Evolutionary conservation across 2,329 filamentous ascomycete species (phyloP), one percentile per base, ranked within the genome.

Genomic region (Cladosporium sp.): DNA sequence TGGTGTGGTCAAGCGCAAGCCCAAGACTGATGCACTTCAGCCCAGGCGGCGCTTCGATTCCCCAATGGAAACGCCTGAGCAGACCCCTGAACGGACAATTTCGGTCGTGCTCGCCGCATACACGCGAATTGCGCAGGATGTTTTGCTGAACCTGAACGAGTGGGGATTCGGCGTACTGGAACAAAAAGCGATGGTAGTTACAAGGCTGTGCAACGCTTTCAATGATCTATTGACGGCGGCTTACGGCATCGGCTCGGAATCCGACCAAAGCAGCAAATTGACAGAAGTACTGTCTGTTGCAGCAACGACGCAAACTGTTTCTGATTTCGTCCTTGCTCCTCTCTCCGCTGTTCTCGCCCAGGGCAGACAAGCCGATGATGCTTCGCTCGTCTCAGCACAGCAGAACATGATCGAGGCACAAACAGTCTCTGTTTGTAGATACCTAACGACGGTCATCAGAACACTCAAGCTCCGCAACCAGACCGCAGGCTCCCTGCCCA

Each of bases 141-240:
- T 96, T 7, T 90, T 96, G 71, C 93, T 96, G 79, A 95, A 90
- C 77, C 91, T 90, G 44, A 87, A 88, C 34, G 92, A 89, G 5
- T 99, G 94, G 95, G 90, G 89, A 71, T 97, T 96, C 75, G 83
- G 86, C 7, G 84, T 86, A 1, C 84, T 87, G 12, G 82, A 88
- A 30, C 89, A 93, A 70, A 88, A 90, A 52, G 86, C 88, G 60
- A 82, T 88, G 65, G 85, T 97, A 59, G 86, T 92, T 66, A 84
- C 85, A 21, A 84, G 84, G 51, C 87, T 97, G 30, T 85, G 92
- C 30, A 84, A 84, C 5, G 85, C 90, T 15, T 89, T 97, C 74
- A 85, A 90, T 69, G 88, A 87, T 55, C 83, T 96, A 34, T 80
- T 97, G 26, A 81, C 85, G 38, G 90, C 89, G 73, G 88, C 89